Percentiles rank a stretch among this genome's conserved stretches.
phyloP scores from a whole-genome alignment of 495 filamentous ascomycete species.

The Xylaria grammica region DNA sequence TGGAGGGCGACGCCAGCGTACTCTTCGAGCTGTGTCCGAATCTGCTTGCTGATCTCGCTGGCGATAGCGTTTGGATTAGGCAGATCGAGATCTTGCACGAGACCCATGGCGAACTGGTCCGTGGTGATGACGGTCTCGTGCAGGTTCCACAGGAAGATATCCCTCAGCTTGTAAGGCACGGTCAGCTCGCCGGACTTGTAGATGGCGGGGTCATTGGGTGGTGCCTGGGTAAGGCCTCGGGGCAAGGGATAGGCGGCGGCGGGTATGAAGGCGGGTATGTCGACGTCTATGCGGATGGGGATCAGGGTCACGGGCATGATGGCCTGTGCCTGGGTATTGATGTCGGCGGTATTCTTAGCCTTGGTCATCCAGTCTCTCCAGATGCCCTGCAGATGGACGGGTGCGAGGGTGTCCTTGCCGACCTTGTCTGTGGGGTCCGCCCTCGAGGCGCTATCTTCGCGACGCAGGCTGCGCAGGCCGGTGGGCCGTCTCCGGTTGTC shows the following conservation, averaged over 20 bases:
- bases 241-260: constrained; percentile 72
- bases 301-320: constrained; percentile 87
- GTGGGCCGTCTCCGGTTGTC: constrained; percentile 78
- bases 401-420: constrained; percentile 79
- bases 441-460: constrained; percentile 70
- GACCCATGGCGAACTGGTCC: constrained; percentile 87
- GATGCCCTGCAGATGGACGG: constrained; percentile 85
- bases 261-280: constrained; percentile 80
- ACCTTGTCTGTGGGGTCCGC: constrained; percentile 71
- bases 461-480: constrained; percentile 78
- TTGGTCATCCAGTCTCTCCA: constrained; percentile 96
- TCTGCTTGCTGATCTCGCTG: constrained; percentile 85
- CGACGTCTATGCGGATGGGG: constrained; percentile 94
- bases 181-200: constrained; percentile 78
- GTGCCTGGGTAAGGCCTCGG: constrained; percentile 53
- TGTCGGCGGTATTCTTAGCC: constrained; percentile 65
- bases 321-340: constrained; percentile 82
- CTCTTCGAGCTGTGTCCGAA: constrained; percentile 93
- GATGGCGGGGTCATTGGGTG: constrained; percentile 59
- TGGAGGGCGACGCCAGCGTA: constrained; percentile 94
- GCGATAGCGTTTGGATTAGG: constrained; percentile 71
- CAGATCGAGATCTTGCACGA: constrained; percentile 93
- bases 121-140: constrained; percentile 94
- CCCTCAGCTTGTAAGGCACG: constrained; percentile 84
- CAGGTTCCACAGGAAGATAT: constrained; percentile 96